A percentile compares a stretch with the other conserved stretches of the same genome.
Conservation (phyloP, 2,329 filamentous ascomycete species). For the Ampelomyces quisqualis region DNA sequence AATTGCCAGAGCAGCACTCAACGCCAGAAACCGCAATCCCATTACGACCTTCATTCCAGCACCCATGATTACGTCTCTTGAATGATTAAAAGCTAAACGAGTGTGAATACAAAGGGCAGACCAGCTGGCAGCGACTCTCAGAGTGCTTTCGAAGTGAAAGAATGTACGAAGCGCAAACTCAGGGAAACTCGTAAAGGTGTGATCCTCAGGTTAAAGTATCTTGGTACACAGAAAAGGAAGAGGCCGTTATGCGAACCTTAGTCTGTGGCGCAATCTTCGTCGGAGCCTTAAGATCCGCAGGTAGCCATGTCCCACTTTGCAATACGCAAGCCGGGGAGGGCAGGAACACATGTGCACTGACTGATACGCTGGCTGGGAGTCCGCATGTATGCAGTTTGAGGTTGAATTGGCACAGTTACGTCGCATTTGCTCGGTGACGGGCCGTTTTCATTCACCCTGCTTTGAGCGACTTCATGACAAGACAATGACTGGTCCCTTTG, state of each 20-base stretch:
- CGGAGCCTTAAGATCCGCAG: slow-evolving; percentile 14
- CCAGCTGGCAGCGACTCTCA: slow-evolving; percentile 32
- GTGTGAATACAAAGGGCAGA: slow-evolving; percentile 16
- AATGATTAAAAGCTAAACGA: slow-evolving; percentile 7
- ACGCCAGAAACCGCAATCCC: slow-evolving; percentile 23
- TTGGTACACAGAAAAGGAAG: not conserved
- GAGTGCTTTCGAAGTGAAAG: slow-evolving; percentile 22
- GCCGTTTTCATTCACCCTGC: not conserved
- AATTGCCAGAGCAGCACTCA: slow-evolving; percentile 22
- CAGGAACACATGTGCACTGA: slow-evolving; percentile 7
- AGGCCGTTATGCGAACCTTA: slow-evolving; percentile 8
- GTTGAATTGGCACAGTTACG: slow-evolving; percentile 1
- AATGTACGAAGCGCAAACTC: slow-evolving; percentile 9
- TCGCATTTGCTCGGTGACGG: slow-evolving; percentile 1
- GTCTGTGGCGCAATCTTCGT: not conserved
- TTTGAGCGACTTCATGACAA: not conserved
- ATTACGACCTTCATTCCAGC: slow-evolving; percentile 15
- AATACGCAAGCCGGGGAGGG: slow-evolving; percentile 4
- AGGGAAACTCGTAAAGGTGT: slow-evolving; percentile 10
- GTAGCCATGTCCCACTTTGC: slow-evolving; percentile 5
- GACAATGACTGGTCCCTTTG: slow-evolving; percentile 3
- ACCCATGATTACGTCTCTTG: slow-evolving; percentile 20
- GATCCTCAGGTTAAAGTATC: slow-evolving; percentile 12
- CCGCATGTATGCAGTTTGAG: slow-evolving; percentile 10
- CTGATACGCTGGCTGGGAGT: slow-evolving; percentile 6